Base-by-base conservation (phyloP, 768 basidiomycete species). In the Lactifluus piperatus region DNA sequence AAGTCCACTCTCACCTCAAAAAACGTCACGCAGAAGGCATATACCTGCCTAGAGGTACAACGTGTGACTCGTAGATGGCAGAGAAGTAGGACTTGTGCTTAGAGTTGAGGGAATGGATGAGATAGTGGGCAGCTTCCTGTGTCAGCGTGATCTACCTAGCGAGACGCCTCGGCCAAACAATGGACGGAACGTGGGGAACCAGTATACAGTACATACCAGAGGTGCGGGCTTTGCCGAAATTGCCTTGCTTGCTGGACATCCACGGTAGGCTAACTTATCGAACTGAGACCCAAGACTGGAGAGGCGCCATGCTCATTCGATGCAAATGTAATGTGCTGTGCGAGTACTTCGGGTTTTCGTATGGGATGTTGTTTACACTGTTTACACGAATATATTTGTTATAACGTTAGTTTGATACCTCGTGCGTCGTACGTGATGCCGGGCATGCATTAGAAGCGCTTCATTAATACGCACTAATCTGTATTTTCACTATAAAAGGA, bases 41-140 rank as follows among this genome's bases (percentile, higher is more conserved):
- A 14, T 62, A 20, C 36, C 18, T 39, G 45, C 55, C 22, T 24
- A 84, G 71, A 20, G 71, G 67, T 51, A 75, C 62, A 29, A 85
- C 68, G 67, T 79, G 78, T 34, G 77, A 79, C 71, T 95, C 91
- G 62, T 88, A 90, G 20, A 97, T 88, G 6, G 89, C 84, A 29
- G 91, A 91, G 67, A 94, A 94, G 71, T 91, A 97, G 71, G 97
- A 97, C 63, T 93, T 91, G 64, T 95, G 94, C 67, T 94, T 86
- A 0, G 90, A 85, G 69, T 95, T 94, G 67, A 97, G 94, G 0
- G 82, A 81, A 44, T 83, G 78, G 13, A 94, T 86, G 3, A 97
- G 75, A 68, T 95, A 95, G 71, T 97, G 94, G 10, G 91, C 91
- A 64, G 93, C 88, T 68, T 92, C 93, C 69, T 95, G 95, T 0